Base-by-base conservation (phyloP, 345 rosid genomes). In the Garcia nutans region DNA sequence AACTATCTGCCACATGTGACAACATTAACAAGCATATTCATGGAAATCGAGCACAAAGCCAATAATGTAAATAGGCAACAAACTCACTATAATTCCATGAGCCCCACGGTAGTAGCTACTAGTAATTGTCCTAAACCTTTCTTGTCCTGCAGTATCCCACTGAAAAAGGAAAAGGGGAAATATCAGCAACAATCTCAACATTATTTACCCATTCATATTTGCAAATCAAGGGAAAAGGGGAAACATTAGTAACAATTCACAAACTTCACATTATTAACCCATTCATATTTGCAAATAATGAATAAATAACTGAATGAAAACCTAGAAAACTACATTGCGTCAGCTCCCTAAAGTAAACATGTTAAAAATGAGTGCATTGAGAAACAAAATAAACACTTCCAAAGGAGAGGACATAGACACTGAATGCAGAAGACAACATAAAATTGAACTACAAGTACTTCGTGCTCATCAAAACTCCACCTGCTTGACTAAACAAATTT, bases 71-170 rank as follows among this genome's bases (percentile, higher is more conserved):
- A 58, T 10, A 47, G 63, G 65, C 6, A 57, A 54, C 17, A 55
- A 68, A 71, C 89, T 76, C 82, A 92, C 97, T 45, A 94, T 94
- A 78, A 94, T 92, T 77, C 97, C 98, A 86, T 94, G 98, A 8
- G 97, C 97, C 78, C 98, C 98, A 65, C 97, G 96, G 76, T 94
- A 94, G 87, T 92, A 94, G 84, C 98, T 94, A 80, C 98, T 94
- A 52, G 98, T 92, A 77, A 92, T 94, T 31, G 98, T 94, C 86
- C 98, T 89, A 79, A 92, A 94, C 26, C 98, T 86, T 81, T 94
- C 98, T 86, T 94, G 97, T 26, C 98, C 98, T 72, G 98, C 97
- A 65, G 98, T 94, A 82, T 94, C 98, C 98, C 98, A 94, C 98
- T 94, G 89, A 72, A 45, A 44, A 20, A 9, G 31, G 26, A 19